Evolutionary conservation across 1,284 basidiomycete genomes (phyloP).

Genomic region (Sphaerobolus stellatus): DNA sequence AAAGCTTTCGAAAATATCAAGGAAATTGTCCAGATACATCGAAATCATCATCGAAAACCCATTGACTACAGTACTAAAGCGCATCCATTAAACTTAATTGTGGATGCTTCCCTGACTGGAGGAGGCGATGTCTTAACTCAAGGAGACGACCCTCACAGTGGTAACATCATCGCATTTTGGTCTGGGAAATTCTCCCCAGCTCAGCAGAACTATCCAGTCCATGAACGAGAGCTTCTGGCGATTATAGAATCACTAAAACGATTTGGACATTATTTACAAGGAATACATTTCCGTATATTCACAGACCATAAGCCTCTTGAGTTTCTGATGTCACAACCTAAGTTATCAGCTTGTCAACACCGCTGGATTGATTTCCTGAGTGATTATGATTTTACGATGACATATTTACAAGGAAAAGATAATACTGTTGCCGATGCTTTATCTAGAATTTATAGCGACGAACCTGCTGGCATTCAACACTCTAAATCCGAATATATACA

Average conservation of each 20-base stretch:
- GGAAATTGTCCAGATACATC: constrained; percentile 18
- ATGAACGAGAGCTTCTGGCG: constrained; percentile 25
- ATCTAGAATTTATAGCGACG: constrained; percentile 19
- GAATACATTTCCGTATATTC: constrained; percentile 28
- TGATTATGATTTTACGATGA: constrained; percentile 33
- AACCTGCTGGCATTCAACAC: constrained; percentile 5
- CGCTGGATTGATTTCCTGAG: constrained; percentile 32
- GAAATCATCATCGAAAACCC: constrained; percentile 19
- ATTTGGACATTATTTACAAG: constrained; percentile 25
- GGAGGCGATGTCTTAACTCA: constrained; percentile 21
- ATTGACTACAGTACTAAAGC: constrained; percentile 23
- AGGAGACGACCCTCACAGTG: constrained; percentile 19
- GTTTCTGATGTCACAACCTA: constrained; percentile 31
- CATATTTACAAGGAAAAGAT: constrained; percentile 30
- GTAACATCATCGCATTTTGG: constrained; percentile 24
- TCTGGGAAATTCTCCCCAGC: constrained; percentile 31
- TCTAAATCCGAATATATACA: constrained; percentile 15
- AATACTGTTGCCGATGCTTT: constrained; percentile 9
- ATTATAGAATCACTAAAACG: constrained; percentile 25
- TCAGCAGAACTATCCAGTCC: constrained; percentile 32
- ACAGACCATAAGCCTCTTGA: constrained; percentile 37
- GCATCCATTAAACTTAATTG: constrained; percentile 19
- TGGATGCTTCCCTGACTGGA: constrained; percentile 24
- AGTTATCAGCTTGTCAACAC: constrained; percentile 30
- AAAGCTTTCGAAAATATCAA: constrained; percentile 31